A percentile compares a stretch with the other conserved stretches of the same genome.
phyloP scores from a whole-genome alignment of 208 protist genomes.

The Crithidia thermophila region DNA sequence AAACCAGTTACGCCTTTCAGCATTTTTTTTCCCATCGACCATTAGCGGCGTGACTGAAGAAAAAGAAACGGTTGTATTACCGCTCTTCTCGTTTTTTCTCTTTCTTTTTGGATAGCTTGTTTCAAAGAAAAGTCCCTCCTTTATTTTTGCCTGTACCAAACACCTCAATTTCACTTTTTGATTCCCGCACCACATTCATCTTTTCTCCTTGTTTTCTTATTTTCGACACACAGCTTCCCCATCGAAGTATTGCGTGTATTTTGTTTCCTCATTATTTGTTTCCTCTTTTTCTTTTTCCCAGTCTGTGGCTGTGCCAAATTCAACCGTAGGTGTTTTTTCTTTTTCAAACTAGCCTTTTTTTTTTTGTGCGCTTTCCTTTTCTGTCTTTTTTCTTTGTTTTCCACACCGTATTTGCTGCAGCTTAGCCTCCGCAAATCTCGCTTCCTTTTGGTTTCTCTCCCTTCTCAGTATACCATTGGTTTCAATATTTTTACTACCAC shows the following conservation, averaged over 20 bases:
- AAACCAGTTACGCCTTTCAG: no score
- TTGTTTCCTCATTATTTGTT: not conserved
- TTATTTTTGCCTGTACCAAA: not conserved
- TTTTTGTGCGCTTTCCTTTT: not conserved
- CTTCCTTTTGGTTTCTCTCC: not conserved
- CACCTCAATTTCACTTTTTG: not conserved
- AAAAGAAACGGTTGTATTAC: no score
- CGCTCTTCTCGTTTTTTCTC: not conserved
- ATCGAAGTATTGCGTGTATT: no score
- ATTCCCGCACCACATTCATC: not conserved
- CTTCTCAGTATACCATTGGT: not conserved
- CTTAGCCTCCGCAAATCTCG: slow-evolving; percentile 2
- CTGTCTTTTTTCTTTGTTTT: slow-evolving; percentile 15
- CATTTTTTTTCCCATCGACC: no score
- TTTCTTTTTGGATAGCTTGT: not conserved
- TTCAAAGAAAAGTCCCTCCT: no score
- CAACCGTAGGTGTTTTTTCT: slow-evolving; percentile 3
- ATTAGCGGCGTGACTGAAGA: no score
- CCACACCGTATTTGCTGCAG: not conserved
- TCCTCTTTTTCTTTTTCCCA: not conserved
- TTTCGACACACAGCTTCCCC: not conserved
- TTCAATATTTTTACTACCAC: slow-evolving; percentile 1
- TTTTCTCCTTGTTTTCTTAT: not conserved
- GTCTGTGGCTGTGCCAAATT: no score
- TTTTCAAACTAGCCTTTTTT: not conserved